Evolutionary conservation across 306 rosid genomes (phyloP), one percentile per base, ranked within the genome.

Genomic region (Gastrolobium bilobum): DNA sequence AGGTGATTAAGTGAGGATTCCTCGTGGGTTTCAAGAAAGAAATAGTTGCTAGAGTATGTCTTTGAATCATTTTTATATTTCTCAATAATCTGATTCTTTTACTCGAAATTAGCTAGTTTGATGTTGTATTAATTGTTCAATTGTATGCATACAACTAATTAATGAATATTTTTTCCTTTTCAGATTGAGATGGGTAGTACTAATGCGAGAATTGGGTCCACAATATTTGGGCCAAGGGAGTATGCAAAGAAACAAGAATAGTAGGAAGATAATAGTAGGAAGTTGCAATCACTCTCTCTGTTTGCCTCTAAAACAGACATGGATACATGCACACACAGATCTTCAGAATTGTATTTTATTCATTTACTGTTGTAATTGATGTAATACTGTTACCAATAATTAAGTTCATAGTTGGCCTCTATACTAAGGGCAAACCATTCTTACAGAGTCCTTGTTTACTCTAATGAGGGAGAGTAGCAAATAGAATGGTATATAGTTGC

Each of bases 141-240:
- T 33, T 43, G 56, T 10, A 6, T 74, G 56, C 58, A 26, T 71
- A 65, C 73, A 53, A 82, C 40, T 66, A 74, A 58, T 54, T 38
- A 0, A 62, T 13, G 34, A 76, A 20, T 52, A 4, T 9, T 75
- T 1, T 68, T 48, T 3, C 56, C 42, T 82, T 80, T 87, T 84
- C 99, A 95, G 99, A 89, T 93, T 70, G 96, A 93, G 81, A 86
- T 88, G 90, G 96, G 97, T 11, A 95, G 99, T 76, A 93, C 99
- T 8, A 95, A 81, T 78, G 98, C 92, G 81, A 90, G 99, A 76
- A 46, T 95, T 60, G 99, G 99, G 35, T 95, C 98, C 11, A 93
- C 92, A 7, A 91, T 95, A 82, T 95, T 95, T 83, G 99, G 98
- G 76, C 81, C 98, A n/a, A 91, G 99, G 78, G 99, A 95, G 39